A percentile compares a stretch with the other conserved stretches of the same genome.
Conservation (phyloP, 2,329 filamentous ascomycete genomes). For the Colletotrichum euphorbiae region DNA sequence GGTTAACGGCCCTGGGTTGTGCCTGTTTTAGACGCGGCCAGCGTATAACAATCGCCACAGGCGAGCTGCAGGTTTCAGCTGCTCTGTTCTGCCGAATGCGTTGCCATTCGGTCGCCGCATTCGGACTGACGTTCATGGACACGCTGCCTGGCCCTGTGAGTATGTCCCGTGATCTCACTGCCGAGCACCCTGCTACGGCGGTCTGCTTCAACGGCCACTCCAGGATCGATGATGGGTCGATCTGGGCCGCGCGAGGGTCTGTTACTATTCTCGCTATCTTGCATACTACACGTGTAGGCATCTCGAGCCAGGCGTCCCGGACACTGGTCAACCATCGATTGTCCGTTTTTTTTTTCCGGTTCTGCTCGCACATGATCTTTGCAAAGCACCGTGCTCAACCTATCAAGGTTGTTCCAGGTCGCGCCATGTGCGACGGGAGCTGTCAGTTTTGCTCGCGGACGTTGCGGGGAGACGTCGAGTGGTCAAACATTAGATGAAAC, state of each 20-base stretch:
- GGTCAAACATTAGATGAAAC: slow-evolving; percentile 19
- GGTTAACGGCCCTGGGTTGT: slow-evolving; percentile 9
- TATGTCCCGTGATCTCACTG: slow-evolving; percentile 14
- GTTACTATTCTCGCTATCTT: slow-evolving; percentile 37
- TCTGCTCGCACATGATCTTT: slow-evolving; percentile 21
- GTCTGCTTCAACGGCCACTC: slow-evolving; percentile 17
- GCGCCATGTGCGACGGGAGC: slow-evolving; percentile 20
- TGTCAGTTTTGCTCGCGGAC: slow-evolving; percentile 7
- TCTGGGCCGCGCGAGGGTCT: slow-evolving; percentile 20
- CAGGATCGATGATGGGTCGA: slow-evolving; percentile 22
- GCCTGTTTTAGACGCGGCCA: slow-evolving; percentile 38
- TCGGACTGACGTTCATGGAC: slow-evolving; percentile 7
- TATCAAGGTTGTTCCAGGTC: slow-evolving; percentile 9
- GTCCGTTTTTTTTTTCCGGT: slow-evolving; percentile 9
- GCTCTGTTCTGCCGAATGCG: slow-evolving; percentile 13
- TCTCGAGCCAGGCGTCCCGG: slow-evolving; percentile 14
- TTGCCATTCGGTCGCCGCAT: slow-evolving; percentile 10
- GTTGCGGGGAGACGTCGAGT: slow-evolving; percentile 6
- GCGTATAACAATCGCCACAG: slow-evolving; percentile 40
- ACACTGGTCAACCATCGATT: not conserved
- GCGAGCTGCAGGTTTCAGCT: slow-evolving; percentile 40
- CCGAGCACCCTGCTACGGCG: slow-evolving; percentile 11
- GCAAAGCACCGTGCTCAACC: not conserved
- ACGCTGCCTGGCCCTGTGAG: not conserved
- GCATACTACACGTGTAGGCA: slow-evolving; percentile 23